phyloP scores from a whole-genome alignment of 495 filamentous ascomycete genomes.

The Xylaria bambusicola region DNA sequence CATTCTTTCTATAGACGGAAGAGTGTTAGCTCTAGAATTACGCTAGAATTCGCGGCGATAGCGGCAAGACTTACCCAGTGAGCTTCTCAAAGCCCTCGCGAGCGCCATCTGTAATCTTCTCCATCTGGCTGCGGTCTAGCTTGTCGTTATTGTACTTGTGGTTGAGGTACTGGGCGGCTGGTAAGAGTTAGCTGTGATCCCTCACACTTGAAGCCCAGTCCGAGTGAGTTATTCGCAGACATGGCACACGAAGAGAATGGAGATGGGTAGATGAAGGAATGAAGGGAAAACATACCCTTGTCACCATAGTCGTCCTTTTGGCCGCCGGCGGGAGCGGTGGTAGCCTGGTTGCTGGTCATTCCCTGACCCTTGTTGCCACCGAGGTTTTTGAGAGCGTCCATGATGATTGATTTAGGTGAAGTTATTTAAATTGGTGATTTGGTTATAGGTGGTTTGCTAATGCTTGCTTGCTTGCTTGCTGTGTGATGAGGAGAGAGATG shows the following conservation, averaged over 20 bases:
- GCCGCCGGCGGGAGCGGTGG: conserved; percentile 6
- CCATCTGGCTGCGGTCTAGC: conserved; percentile 54
- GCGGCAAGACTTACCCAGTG: conserved; percentile 50
- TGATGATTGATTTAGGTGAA: conserved; percentile 16
- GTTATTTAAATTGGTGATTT: neutral
- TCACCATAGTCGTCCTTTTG: conserved; percentile 43
- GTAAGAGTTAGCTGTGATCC: neutral
- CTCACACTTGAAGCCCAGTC: neutral
- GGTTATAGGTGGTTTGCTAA: neutral
- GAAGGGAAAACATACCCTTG: conserved; percentile 35
- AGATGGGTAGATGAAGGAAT: neutral
- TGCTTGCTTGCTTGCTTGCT: neutral
- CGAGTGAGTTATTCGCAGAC: too few relatives aligned
- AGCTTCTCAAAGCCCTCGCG: conserved; percentile 61
- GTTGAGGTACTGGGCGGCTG: conserved; percentile 56
- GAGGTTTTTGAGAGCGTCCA: conserved; percentile 42
- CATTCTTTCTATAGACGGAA: neutral
- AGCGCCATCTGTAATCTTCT: conserved; percentile 65
- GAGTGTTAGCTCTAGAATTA: neutral
- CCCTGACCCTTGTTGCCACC: conserved; percentile 17
- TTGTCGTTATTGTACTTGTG: conserved; percentile 55
- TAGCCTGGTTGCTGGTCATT: conserved; percentile 21
- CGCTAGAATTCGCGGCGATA: neutral
- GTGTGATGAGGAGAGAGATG: neutral
- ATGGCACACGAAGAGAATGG: neutral